Percentiles rank a stretch among this genome's conserved stretches.
These are phyloP conservation scores for Cryphonectria parasitica DNA, from an alignment of 2,329 filamentous ascomycete species.

Conservation along the genomic window DNA sequence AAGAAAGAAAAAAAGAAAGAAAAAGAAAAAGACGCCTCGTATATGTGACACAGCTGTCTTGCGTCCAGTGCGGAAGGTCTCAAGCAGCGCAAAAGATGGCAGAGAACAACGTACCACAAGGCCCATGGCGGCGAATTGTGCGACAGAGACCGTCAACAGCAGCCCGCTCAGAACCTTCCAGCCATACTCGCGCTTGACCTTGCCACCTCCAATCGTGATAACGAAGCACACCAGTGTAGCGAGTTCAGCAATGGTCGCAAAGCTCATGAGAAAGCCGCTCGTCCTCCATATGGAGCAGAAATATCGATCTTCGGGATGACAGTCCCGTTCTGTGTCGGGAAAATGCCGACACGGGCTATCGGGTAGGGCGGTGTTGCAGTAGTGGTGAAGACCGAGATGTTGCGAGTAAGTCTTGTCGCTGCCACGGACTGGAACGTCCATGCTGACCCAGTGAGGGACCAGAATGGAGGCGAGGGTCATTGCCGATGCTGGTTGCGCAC, in stretches of 20 bases:
- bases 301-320: slow-evolving; percentile 65
- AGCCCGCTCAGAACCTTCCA: slow-evolving; percentile 77
- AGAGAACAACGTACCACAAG: slow-evolving; percentile 69
- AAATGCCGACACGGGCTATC: slow-evolving; percentile 62
- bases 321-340: slow-evolving; percentile 66
- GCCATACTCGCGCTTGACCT: slow-evolving; percentile 77
- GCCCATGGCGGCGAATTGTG: slow-evolving; percentile 77
- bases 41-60: slow-evolving; percentile 18
- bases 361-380: slow-evolving; percentile 72
- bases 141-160: slow-evolving; percentile 65
- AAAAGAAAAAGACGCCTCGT: neutral
- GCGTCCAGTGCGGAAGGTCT: neutral
- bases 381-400: slow-evolving; percentile 77
- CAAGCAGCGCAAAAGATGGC: neutral
- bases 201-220: slow-evolving; percentile 77
- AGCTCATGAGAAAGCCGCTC: slow-evolving; percentile 81
- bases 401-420: slow-evolving; percentile 54
- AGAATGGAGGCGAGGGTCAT: slow-evolving; percentile 73
- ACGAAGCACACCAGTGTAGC: slow-evolving; percentile 79
- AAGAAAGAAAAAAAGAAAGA: neutral
- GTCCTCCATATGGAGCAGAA: slow-evolving; percentile 95
- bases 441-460: slow-evolving; percentile 73
- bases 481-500: slow-evolving; percentile 59
- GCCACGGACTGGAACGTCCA: slow-evolving; percentile 53
- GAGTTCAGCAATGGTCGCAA: slow-evolving; percentile 80